Evolutionary conservation across 2,329 filamentous ascomycete species (phyloP), one percentile per base, ranked within the genome.

Genomic region (Trichoderma citrinoviride): DNA sequence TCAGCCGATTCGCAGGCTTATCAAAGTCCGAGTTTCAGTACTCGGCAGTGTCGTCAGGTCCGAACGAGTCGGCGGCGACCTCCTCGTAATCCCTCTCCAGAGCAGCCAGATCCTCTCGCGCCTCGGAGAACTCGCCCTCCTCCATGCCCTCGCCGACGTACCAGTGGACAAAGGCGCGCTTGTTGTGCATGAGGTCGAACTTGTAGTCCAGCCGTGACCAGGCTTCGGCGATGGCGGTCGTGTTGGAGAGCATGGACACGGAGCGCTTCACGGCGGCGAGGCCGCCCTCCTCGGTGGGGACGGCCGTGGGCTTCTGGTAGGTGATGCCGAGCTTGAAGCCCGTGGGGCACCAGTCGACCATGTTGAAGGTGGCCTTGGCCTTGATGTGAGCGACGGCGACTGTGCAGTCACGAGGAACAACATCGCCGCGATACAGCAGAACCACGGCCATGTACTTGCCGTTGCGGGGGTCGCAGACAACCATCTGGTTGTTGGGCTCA

Each of bases 121-220:
- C 91, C 79, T 95, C 91, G 68, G 88, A 90, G 82, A 95, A 95
- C 79, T 95, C 91, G 73, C 91, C 91, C 78, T 95, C 91, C 82
- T 95, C 91, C 91, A 95, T 95, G 80, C 91, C 91, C 81, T 95
- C 91, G 70, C 91, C 91, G 61, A 95, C 91, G 71, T 91, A 91
- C 88, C 88, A 90, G 80, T 91, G 88, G 52, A 90, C 88, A 72
- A 91, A 90, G 66, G 88, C 88, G 70, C 88, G 87, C 85, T 90
- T 90, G 80, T 84, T 88, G 83, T 90, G 90, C 88, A 90, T 90
- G 72, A 90, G 87, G 72, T 90, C 88, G 78, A 91, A 90, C 81
- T 90, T 90, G 83, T 89, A 82, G 79, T 90, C 87, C 55, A 90
- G 83, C 68, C 87, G 85, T 67, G 87, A 88, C 88, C 88, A 90